Evolutionary conservation across 768 basidiomycete species (phyloP).

Genomic region (Crassisporium funariophilum): DNA sequence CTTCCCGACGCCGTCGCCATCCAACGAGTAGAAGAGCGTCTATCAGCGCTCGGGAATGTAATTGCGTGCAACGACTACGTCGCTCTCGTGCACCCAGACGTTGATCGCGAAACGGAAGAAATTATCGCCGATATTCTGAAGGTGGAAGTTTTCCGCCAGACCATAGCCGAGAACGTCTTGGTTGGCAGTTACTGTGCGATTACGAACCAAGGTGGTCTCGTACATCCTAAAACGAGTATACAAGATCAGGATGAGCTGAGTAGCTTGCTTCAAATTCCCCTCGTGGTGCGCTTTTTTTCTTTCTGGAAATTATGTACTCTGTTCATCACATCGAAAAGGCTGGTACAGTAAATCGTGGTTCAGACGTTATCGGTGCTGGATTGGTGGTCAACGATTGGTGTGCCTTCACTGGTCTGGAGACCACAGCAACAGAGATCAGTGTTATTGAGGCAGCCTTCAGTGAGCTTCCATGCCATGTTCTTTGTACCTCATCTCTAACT

Average conservation of each 20-base stretch:
- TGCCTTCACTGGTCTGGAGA: constrained; percentile 98
- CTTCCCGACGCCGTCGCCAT: constrained; percentile 92
- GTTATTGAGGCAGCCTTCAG: constrained; percentile 98
- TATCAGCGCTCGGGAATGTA: constrained; percentile 97
- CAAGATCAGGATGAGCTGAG: constrained; percentile 98
- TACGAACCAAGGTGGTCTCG: constrained; percentile 95
- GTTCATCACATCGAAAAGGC: constrained; percentile 65
- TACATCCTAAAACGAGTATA: constrained; percentile 95
- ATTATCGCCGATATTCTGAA: constrained; percentile 99
- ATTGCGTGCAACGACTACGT: constrained; percentile 99
- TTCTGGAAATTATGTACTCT: not conserved
- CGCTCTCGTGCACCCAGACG: constrained; percentile 96
- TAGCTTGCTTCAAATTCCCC: constrained; percentile 88
- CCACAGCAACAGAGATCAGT: constrained; percentile 98
- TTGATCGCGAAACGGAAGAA: constrained; percentile 98
- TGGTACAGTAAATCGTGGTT: constrained; percentile 97
- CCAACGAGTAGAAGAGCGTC: constrained; percentile 94
- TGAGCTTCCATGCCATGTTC: constrained; percentile 39
- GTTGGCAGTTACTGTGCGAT: constrained; percentile 96
- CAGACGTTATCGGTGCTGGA: constrained; percentile 96
- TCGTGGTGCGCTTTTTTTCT: constrained; percentile 69
- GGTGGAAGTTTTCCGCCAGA: constrained; percentile 98
- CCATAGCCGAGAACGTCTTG: constrained; percentile 93
- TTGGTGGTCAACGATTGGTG: constrained; percentile 99
- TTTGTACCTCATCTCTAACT: constrained; percentile 3